These are phyloP conservation scores for Galeopsis tetrahit DNA, from an alignment of 257 asterid genomes.

Conservation along the genomic window DNA sequence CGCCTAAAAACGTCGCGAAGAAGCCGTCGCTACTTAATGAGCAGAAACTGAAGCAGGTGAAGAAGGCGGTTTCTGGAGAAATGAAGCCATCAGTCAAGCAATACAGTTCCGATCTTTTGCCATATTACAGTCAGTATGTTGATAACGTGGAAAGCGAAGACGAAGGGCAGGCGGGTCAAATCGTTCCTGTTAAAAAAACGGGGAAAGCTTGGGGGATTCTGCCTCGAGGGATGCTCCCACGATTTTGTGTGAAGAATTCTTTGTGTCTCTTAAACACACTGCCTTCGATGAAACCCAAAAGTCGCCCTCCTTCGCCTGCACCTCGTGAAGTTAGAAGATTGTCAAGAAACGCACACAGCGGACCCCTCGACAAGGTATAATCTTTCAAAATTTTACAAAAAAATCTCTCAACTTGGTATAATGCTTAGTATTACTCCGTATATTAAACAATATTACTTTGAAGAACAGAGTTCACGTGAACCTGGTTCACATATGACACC, in stretches of 20 bases:
- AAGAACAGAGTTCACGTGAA: no score
- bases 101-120: conserved; percentile 40
- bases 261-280: conserved; percentile 72
- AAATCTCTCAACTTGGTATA: no score
- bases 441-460: no score
- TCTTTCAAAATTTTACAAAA: not conserved
- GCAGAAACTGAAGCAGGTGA: conserved; percentile 50
- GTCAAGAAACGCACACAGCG: conserved; percentile 81
- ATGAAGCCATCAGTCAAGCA: conserved; percentile 57
- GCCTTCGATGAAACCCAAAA: conserved; percentile 61
- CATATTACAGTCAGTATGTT: conserved; percentile 39
- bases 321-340: conserved; percentile 52
- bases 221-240: conserved; percentile 67
- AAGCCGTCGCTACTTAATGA: conserved; percentile 47
- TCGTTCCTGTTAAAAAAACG: conserved; percentile 51
- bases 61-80: conserved; percentile 58
- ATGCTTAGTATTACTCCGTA: no score
- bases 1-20: conserved; percentile 62
- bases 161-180: conserved; percentile 42
- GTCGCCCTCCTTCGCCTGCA: conserved; percentile 57
- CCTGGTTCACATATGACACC: no score
- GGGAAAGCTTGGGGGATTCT: conserved; percentile 81
- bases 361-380: conserved; percentile 85
- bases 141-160: conserved; percentile 64
- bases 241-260: conserved; percentile 77